phyloP scores from a whole-genome alignment of 106 monocot genomes.

The Platanthera zijinensis region DNA sequence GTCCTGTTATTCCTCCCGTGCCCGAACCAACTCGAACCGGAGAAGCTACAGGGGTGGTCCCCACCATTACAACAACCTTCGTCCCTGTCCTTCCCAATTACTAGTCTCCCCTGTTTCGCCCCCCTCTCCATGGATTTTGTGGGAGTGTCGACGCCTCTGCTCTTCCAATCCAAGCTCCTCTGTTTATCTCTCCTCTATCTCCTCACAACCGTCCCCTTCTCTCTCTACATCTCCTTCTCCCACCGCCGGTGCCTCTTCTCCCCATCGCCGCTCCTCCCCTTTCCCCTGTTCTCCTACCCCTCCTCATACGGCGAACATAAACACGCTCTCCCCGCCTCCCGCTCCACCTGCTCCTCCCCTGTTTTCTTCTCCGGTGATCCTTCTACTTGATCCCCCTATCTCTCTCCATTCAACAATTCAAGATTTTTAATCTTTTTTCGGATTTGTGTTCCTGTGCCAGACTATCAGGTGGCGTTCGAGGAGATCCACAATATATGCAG shows the following conservation, averaged over 20 bases:
- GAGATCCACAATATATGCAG: conserved; percentile 40
- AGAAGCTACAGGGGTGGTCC: not conserved
- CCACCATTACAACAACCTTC: not conserved
- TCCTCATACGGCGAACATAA: conserved; percentile 76
- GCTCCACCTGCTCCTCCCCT: conserved; percentile 52
- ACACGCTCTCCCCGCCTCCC: conserved; percentile 62
- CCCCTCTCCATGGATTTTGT: conserved; percentile 18
- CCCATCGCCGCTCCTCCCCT: not conserved
- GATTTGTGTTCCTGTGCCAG: conserved; percentile 16
- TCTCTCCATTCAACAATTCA: not conserved
- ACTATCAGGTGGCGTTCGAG: conserved; percentile 35
- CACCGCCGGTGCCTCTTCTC: conserved; percentile 25
- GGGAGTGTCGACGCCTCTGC: conserved; percentile 28
- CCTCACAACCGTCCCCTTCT: conserved; percentile 58
- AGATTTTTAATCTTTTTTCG: not conserved
- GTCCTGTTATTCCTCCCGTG: not conserved
- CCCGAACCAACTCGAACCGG: not conserved
- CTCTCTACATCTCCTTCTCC: conserved; percentile 56
- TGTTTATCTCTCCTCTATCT: conserved; percentile 83
- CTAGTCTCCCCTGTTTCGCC: not conserved
- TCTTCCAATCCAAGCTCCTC: conserved; percentile 83
- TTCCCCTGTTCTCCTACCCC: conserved; percentile 51
- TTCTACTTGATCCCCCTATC: not conserved
- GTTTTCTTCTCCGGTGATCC: conserved; percentile 51
- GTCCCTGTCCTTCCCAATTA: not conserved